phyloP scores from a whole-genome alignment of 2,329 filamentous ascomycete genomes.

The Trichoderma koningii region DNA sequence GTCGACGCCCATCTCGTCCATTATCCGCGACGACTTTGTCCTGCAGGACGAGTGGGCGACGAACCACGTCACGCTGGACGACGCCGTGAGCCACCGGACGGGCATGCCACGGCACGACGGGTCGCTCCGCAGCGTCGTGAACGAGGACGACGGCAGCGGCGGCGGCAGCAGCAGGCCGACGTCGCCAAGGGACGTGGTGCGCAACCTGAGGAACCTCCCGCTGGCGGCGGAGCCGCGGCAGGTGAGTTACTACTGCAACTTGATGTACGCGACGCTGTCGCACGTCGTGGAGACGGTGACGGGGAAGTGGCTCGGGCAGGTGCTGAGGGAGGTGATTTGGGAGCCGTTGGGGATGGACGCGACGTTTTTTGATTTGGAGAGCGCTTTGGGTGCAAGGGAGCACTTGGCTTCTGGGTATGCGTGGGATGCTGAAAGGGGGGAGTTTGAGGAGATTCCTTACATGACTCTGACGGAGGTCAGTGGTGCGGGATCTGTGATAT shows the following conservation, averaged over 20 bases:
- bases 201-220: constrained; percentile 50
- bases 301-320: constrained; percentile 42
- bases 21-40: constrained; percentile 57
- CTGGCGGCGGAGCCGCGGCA: constrained; percentile 48
- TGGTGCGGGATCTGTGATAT: constrained; percentile 48
- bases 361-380: constrained; percentile 42
- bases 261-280: constrained; percentile 50
- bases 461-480: constrained; percentile 37
- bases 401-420: constrained; percentile 48
- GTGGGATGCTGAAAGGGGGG: constrained; percentile 38
- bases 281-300: constrained; percentile 50
- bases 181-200: constrained; percentile 43
- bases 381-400: constrained; percentile 33
- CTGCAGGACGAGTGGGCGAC: constrained; percentile 50
- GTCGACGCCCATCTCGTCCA: constrained; percentile 48
- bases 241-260: constrained; percentile 52
- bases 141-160: constrained; percentile 29
- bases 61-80: constrained; percentile 54
- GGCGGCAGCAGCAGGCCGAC: constrained; percentile 37
- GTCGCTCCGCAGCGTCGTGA: constrained; percentile 26
- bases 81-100: constrained; percentile 55
- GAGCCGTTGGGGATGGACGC: constrained; percentile 50
- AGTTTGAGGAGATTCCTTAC: constrained; percentile 35
- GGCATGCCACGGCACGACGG: constrained; percentile 51
- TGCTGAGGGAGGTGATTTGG: constrained; percentile 48